Base-by-base conservation (phyloP, 768 basidiomycete species). In the Tulasnella sp. region DNA sequence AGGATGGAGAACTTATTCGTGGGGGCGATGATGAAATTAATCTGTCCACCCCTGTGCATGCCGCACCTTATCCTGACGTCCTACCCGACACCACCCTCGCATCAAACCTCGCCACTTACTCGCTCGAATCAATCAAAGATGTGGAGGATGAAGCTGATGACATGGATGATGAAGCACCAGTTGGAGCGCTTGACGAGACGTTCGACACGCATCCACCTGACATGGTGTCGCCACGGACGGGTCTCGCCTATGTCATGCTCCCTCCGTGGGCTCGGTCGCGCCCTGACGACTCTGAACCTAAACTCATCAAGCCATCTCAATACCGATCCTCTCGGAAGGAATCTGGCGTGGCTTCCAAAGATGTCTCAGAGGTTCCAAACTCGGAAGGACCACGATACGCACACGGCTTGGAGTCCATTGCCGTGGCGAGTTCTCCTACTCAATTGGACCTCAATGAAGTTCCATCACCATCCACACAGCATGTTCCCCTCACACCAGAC, bases 151-250 rank as follows among this genome's bases (percentile, higher is more conserved):
- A 76, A 34, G 28, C 42, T 0, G 76, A 18, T 50, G 76, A 50
- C 2, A 34, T 16, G 46, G 34, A 37, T 37, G 28, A 58, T n/a
- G 5, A 76, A 76, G 46, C 54, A 6, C 64, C 64, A 0, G 64
- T 37, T 14, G 48, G 28, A 44, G 34, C 24, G 28, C 16, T 73
- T 6, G 72, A 80, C 46, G 72, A 80, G 44, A 46, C 72, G 8
- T 80, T 80, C 79, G 79, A 80, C 72, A 80, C 79, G 16, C 79
- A 80, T 46, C 79, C 79, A n/a, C 79, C 79, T 20, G 79, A 80
- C 46, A 80, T 80, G 79, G 58, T 80, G 16, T 80, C 79, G 28
- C 79, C 79, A 31, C 69, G 79, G 11, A 80, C 79, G 40, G 46
- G 31, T 14, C 74, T 80, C 31, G 79, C 79, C 37, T 72, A 74